Percentiles rank a stretch among this genome's conserved stretches.
These are phyloP conservation scores for Zychaea mexicana DNA, from an alignment of 371 early-diverging fungal species.

Conservation along the genomic window DNA sequence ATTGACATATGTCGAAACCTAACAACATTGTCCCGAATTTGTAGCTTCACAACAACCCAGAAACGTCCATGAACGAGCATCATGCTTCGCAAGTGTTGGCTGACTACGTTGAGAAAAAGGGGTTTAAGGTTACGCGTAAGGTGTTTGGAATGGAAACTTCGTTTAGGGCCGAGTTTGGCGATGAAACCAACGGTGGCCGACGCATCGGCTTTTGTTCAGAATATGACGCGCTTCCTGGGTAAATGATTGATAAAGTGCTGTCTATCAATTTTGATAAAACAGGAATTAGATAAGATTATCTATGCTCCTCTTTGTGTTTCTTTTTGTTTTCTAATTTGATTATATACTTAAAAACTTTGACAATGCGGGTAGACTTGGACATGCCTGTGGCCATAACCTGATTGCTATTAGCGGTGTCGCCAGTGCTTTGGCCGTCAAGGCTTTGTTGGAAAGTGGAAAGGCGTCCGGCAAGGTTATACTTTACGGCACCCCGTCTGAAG, in stretches of 20 bases:
- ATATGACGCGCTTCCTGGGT: conserved; percentile 67
- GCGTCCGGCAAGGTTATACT: conserved; percentile 63
- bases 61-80: conserved; percentile 59
- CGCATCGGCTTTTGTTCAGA: conserved; percentile 60
- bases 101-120: conserved; percentile 53
- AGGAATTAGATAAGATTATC: background rate
- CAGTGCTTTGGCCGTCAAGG: conserved; percentile 60
- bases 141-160: conserved; percentile 63
- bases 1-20: too few relatives aligned
- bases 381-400: conserved; percentile 70
- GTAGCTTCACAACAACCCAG: conserved; percentile 63
- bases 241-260: conserved; percentile 28
- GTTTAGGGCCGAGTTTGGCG: conserved; percentile 61
- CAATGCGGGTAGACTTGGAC: conserved; percentile 59
- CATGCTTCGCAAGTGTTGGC: conserved; percentile 58
- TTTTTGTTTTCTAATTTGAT: too few relatives aligned
- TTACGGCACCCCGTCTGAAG: conserved; percentile 86
- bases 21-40: background rate
- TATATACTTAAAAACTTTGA: too few relatives aligned
- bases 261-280: too few relatives aligned
- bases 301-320: too few relatives aligned
- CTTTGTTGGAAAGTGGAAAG: conserved; percentile 49
- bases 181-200: conserved; percentile 28
- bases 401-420: conserved; percentile 74
- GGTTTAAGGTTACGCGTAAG: conserved; percentile 53